Base-by-base conservation (phyloP, 2,329 filamentous ascomycete species). In the Fusarium annulatum region DNA sequence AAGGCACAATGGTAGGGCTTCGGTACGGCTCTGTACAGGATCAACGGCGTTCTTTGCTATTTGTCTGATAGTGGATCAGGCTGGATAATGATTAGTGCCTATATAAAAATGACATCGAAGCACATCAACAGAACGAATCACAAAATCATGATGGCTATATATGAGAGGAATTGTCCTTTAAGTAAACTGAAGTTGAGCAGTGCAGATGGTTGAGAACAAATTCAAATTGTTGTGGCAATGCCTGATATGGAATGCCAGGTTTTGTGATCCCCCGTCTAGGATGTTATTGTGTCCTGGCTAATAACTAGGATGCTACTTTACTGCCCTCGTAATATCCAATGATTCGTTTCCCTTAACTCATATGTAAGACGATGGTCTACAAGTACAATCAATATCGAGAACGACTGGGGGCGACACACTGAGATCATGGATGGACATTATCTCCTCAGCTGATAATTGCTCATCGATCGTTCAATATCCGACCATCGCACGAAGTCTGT, bases 11-110 rank as follows among this genome's bases (percentile, higher is more conserved):
- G 36, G 30, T 51, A 45, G 34, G 49, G 62, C 52, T 55, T 67
- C 42, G 53, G 65, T 55, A 65, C 33, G 59, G 61, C 33, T 63
- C 69, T 74, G 61, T 64, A 73, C 55, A 74, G 67, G 65, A 66
- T 67, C 30, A 58, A 67, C 63, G 72, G 68, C 72, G 72, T 75
- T 70, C 45, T 73, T 64, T 69, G 36, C 70, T 69, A 75, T 63
- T 66, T 67, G 49, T 62, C 60, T 60, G 48, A 69, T 61, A 55
- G 59, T 38, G 62, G 67, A 67, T 69, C 53, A 51, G 51, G 65
- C 69, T 70, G 57, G 69, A 60, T 61, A 74, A 74, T 61, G 59
- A 58, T 49, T 63, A 52, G 72, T 49, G 46, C 72, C 41, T 64
- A 30, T 51, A 59, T 42, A 53, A 73, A 61, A 74, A 59, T 69